Evolutionary conservation across 208 protist species (phyloP), one percentile per base, ranked within the genome.

Genomic region (Acanthamoeba triangularis): DNA sequence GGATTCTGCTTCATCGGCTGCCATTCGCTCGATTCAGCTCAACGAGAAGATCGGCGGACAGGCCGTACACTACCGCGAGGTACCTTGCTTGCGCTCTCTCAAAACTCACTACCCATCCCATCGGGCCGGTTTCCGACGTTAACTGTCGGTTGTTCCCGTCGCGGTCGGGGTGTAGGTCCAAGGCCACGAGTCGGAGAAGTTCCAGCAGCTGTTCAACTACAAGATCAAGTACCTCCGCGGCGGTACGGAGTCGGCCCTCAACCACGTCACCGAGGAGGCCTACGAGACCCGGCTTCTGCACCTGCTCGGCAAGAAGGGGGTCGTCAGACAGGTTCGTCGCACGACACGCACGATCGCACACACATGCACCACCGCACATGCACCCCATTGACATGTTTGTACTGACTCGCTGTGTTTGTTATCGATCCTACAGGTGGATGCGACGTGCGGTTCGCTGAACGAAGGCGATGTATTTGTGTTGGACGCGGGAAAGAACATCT

Each of bases 401-500:
- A 1, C 16, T n/a, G 16, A 20, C 25, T 65, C 16, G 59, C 30
- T 8, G 59, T 10, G 59, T 14, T 65, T 1, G 16, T 47, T 8
- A 47, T 47, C 41, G 10, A 2, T 65, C 18, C 44, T 0, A 18
- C 56, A 91, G 84, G 90, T 94, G 20, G 90, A 94, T 28, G 44
- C 90, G 16, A 61, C 52, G 10, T 72, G 47, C 47, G 90, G 33
- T 28, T 94, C 90, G 44, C 44, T 94, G 33, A 94, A 98, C 96
- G 49, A 76, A 25, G 97, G 97, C n/a, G 98, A 98, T 72, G 90
- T 96, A 30, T 98, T 98, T 80, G 85, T 98, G 52, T 96, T 98
- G 37, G 98, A 98, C 82, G 13, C 37, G 28, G 96, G 96, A 35
- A 28, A 95, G 11, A 80, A 35, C 10, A 74, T 98, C 28, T 97